Evolutionary conservation across 106 monocot species (phyloP), one percentile per base, ranked within the genome.

Genomic region (Dioscorea dumetorum): DNA sequence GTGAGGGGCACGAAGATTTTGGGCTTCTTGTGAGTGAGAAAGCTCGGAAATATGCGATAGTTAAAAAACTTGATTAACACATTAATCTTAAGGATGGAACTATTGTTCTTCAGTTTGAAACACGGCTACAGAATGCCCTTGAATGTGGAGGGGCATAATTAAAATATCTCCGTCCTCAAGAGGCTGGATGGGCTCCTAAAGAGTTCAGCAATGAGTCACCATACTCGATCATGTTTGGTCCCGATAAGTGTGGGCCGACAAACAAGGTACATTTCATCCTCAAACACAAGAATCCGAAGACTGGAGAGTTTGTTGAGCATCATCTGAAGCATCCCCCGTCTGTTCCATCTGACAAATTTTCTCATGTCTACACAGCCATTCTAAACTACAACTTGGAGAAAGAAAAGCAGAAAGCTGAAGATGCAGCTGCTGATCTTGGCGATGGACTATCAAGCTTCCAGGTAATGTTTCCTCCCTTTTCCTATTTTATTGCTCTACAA

Each of bases 101-200:
- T 0, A 21, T 79, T 50, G 75, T 89, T 61, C 79, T 93, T 2
- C 93, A 93, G 57, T 93, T 74, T 68, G 93, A 93, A 63, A 72
- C 67, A 20, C 83, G 88, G 4, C 78, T 86, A 22, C 93, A 93
- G 58, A 86, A 84, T 73, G 93, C 85, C 15, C 79, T 93, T 54
- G 88, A 93, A 56, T 93, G 93, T 77, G 93, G 88, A 35, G 93
- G 93, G 8, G 85, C 93, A 28, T 93, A 93, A 59, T 23, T 93
- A 8, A 93, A 93, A 67, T 93, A 86, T 62, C 81, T 88, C 5
- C 75, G 93, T 23, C 85, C 85, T 8, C 93, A 93, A 61, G 81
- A 74, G 22, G 68, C 83, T 33, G 81, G 80, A 48, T 93, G 93
- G 93, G 68, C 48, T 57, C 54, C 93, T 24, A 85, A 86, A 66